Conservation (phyloP, 179 eudicot genomes). For the Camellia oleifera region DNA sequence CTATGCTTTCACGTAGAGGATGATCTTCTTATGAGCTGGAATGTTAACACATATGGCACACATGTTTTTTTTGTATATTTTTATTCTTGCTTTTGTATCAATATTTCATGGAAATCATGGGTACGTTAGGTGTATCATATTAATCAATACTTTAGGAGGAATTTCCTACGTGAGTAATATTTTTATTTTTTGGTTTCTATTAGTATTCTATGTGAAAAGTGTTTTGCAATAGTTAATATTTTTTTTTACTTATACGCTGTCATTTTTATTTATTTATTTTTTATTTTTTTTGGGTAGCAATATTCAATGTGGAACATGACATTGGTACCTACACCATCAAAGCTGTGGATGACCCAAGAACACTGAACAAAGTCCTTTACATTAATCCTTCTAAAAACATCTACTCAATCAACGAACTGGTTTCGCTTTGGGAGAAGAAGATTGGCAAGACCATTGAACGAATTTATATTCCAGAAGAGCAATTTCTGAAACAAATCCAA, state of each 20-base stretch:
- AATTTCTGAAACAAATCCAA: conserved; percentile 25
- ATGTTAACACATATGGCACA: no score
- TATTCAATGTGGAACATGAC: conserved; percentile 32
- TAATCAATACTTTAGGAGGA: no score
- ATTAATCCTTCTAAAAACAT: conserved; percentile 26
- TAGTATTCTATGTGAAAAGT: background rate
- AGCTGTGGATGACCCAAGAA: no score
- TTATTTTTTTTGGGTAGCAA: conserved; percentile 4
- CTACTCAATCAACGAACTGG: conserved; percentile 30
- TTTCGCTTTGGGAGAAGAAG: conserved; percentile 39
- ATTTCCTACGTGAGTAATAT: no score
- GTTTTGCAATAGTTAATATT: background rate
- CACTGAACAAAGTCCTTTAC: conserved; percentile 29
- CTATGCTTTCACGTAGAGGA: no score
- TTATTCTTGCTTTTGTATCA: no score
- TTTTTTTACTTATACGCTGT: no score
- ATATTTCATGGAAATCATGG: no score
- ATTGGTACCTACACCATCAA: conserved; percentile 22
- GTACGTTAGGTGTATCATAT: no score
- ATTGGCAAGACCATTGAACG: conserved; percentile 23
- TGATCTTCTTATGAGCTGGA: no score
- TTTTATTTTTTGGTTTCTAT: no score
- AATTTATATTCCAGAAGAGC: background rate
- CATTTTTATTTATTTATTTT: background rate
- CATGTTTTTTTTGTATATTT: no score